phyloP scores from a whole-genome alignment of 306 rosid genomes.

The Cyclanthera cordifolia region DNA sequence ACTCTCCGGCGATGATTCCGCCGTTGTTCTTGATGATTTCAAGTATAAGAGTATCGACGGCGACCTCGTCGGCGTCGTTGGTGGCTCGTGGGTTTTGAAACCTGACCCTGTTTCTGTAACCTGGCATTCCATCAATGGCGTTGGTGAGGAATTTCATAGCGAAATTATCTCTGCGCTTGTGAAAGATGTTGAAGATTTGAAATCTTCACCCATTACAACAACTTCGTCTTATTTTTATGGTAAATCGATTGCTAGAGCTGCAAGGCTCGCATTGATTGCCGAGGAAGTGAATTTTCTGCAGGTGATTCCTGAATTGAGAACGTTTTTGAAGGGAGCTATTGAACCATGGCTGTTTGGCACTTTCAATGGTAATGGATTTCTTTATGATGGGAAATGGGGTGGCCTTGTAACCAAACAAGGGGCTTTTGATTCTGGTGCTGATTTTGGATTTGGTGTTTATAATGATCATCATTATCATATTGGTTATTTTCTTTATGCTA shows the following conservation, averaged over 20 bases:
- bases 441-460: constrained; percentile 74
- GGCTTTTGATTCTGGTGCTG: constrained; percentile 36
- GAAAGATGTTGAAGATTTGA: constrained; percentile 45
- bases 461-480: constrained; percentile 77
- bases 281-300: constrained; percentile 51
- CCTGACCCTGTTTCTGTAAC: constrained; percentile 46
- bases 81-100: constrained; percentile 56
- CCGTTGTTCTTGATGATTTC: constrained; percentile 37
- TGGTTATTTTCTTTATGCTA: constrained; percentile 69
- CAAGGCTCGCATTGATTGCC: constrained; percentile 77
- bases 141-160: constrained; percentile 25
- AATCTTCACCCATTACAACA: constrained; percentile 23
- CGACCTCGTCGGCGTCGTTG: constrained; percentile 75
- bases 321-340: constrained; percentile 49
- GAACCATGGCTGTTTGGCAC: constrained; percentile 84
- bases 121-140: constrained; percentile 67
- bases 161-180: constrained; percentile 46
- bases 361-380: constrained; percentile 61
- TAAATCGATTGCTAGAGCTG: constrained; percentile 70
- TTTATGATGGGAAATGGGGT: constrained; percentile 66
- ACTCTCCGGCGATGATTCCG: constrained; percentile 19
- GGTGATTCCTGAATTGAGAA: constrained; percentile 40
- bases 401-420: constrained; percentile 66
- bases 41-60: constrained; percentile 80
- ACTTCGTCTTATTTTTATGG: constrained; percentile 50